Conservation (phyloP, 2,329 filamentous ascomycete species). For the Truncatella angustata region DNA sequence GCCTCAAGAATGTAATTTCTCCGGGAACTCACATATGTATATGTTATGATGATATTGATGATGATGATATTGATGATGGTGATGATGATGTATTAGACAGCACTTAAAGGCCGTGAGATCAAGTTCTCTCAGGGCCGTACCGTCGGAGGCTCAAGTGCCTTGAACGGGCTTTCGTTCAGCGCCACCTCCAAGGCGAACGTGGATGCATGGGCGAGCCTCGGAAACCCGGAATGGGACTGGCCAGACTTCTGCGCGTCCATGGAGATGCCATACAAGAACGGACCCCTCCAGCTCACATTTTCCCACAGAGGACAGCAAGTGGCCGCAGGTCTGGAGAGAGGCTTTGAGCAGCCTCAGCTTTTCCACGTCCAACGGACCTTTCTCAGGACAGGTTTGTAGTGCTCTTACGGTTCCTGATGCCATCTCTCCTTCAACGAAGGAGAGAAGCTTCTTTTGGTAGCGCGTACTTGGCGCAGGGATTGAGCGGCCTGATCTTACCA, state of each 20-base stretch:
- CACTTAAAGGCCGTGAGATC: constrained; percentile 13
- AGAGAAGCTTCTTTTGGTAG: constrained; percentile 15
- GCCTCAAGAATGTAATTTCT: constrained; percentile 27
- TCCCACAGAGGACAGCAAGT: constrained; percentile 8
- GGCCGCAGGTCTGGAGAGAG: constrained; percentile 12
- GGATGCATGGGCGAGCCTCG: constrained; percentile 26
- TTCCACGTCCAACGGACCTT: constrained; percentile 4
- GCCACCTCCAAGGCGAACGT: constrained; percentile 24
- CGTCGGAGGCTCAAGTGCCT: constrained; percentile 28
- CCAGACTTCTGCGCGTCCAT: constrained; percentile 13
- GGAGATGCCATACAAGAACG: neutral
- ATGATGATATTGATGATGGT: neutral
- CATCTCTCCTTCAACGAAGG: constrained; percentile 8
- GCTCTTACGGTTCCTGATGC: constrained; percentile 11
- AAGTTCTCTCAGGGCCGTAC: constrained; percentile 29
- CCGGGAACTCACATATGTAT: neutral
- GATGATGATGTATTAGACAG: neutral
- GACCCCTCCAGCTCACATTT: constrained; percentile 10
- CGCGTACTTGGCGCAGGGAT: constrained; percentile 11
- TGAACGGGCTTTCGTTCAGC: constrained; percentile 27
- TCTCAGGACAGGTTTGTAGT: constrained; percentile 10
- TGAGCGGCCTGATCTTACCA: constrained; percentile 11
- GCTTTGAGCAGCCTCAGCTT: constrained; percentile 11
- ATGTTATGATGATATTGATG: too few species aligned
- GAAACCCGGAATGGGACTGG: constrained; percentile 25